Base-by-base conservation (phyloP, 768 basidiomycete species). In the Collybia mongolica region DNA sequence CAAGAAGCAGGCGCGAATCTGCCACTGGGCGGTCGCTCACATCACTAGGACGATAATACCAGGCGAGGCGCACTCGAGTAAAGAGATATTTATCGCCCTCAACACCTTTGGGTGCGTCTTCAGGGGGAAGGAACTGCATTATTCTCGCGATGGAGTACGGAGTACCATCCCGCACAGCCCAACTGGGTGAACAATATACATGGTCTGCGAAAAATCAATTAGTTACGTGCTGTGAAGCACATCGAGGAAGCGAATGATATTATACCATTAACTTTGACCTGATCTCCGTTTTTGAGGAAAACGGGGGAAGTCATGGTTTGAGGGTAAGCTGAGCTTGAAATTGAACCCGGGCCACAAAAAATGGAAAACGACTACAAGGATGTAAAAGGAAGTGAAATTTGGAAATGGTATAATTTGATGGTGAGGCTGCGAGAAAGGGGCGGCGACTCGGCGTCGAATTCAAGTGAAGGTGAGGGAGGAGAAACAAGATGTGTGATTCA, bases 11-110 rank as follows among this genome's bases (percentile, higher is more conserved):
- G 54, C 97, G 88, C 58, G 88, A 88, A 74, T 99, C 96, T 51
- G 89, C 82, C 52, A 93, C 86, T 23, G 87, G 81, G 51, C 95
- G 88, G 74, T 93, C 92, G 65, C 87, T 91, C 59, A 98, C 90
- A 80, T 98, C 96, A 71, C 88, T 84, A 45, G 93, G 93, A 57
- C 96, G 90, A 74, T 98, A 97, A 74, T 95, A 98, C 84, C 94
- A 94, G 39, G 92, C 92, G 48, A 98, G 78, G 45, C 94, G 85
- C 57, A 93, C 93, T 63, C 91, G 88, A 58, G 88, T 86, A 66
- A 82, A 87, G 15, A 77, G 72, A 64, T 84, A 84, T 60, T 82
- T 83, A 61, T 81, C 81, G 58, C 80, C 80, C 48, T 84, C 84
- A 54, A 77, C 74, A 49, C 81, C 82, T 68, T 82, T 89, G 35